Evolutionary conservation across 2,329 filamentous ascomycete species (phyloP).

Genomic region (Phoma sp.): DNA sequence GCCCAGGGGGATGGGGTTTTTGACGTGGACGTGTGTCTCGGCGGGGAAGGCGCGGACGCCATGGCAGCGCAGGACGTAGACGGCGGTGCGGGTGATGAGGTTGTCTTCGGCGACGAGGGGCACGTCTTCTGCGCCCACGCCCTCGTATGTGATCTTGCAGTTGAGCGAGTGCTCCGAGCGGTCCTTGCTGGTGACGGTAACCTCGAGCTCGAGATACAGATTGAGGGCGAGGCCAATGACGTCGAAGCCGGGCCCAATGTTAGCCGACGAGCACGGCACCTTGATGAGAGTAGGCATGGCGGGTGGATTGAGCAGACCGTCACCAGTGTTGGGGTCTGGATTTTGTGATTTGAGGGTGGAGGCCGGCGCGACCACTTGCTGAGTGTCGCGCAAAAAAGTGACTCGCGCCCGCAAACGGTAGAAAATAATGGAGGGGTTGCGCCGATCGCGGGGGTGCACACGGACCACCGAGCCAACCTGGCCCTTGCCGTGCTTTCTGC

Average conservation of each 20-base stretch:
- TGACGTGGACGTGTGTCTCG: conserved; percentile 89
- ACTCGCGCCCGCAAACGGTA: not conserved
- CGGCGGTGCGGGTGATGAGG: conserved; percentile 89
- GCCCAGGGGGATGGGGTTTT: conserved; percentile 92
- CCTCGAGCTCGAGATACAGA: conserved; percentile 87
- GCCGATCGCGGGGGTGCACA: conserved; percentile 7
- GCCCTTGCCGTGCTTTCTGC: not conserved
- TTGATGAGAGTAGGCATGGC: conserved; percentile 65
- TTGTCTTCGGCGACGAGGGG: conserved; percentile 85
- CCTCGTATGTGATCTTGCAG: conserved; percentile 90
- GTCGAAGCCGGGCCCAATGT: conserved; percentile 96
- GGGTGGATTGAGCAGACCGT: not conserved
- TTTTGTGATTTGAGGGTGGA: not conserved
- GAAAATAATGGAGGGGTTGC: conserved; percentile 9
- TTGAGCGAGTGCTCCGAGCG: conserved; percentile 71
- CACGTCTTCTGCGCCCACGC: conserved; percentile 78
- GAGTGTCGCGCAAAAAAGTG: conserved; percentile 14
- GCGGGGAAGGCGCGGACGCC: conserved; percentile 80
- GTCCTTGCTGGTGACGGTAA: conserved; percentile 68
- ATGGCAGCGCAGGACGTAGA: conserved; percentile 95
- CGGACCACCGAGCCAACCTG: not conserved
- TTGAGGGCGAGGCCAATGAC: conserved; percentile 95
- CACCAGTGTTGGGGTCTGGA: too few species aligned
- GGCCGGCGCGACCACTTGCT: conserved; percentile 6
- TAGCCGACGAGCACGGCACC: conserved; percentile 93